Conservation (phyloP, 306 rosid species). For the Ammopiptanthus mongolicus region DNA sequence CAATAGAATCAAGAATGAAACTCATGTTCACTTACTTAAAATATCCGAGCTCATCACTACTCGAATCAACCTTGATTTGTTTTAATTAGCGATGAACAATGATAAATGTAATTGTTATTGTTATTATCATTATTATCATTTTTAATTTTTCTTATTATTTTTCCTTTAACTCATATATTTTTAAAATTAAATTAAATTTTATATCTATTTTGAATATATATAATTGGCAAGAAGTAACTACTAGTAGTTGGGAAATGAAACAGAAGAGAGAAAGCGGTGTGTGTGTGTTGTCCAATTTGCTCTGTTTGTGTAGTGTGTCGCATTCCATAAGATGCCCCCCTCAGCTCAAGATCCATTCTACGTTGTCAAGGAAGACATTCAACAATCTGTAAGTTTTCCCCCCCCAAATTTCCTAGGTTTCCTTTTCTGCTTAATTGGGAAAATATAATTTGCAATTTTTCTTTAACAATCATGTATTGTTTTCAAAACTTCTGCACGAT, state of each 20-base stretch:
- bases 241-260: not conserved
- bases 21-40: too few relatives aligned
- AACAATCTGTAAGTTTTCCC: conserved; percentile 70
- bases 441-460: not conserved
- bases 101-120: too few relatives aligned
- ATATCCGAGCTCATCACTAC: too few relatives aligned
- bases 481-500: not conserved
- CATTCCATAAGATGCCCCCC: conserved; percentile 63
- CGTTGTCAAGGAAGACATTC: conserved; percentile 96
- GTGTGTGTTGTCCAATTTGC: not conserved
- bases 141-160: too few relatives aligned
- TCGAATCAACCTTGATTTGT: too few relatives aligned
- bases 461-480: not conserved
- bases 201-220: not conserved
- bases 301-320: not conserved
- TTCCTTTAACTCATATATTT: too few relatives aligned
- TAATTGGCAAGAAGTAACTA: not conserved
- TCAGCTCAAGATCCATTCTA: conserved; percentile 97
- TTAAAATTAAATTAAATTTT: too few relatives aligned
- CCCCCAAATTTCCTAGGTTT: not conserved
- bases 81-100: too few relatives aligned
- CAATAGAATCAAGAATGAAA: too few relatives aligned
- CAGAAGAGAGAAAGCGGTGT: not conserved
- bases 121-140: too few relatives aligned
- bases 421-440: not conserved